Evolutionary conservation across 2,329 filamentous ascomycete genomes (phyloP), one percentile per base, ranked within the genome.

Genomic region (Aureobasidium sp.): DNA sequence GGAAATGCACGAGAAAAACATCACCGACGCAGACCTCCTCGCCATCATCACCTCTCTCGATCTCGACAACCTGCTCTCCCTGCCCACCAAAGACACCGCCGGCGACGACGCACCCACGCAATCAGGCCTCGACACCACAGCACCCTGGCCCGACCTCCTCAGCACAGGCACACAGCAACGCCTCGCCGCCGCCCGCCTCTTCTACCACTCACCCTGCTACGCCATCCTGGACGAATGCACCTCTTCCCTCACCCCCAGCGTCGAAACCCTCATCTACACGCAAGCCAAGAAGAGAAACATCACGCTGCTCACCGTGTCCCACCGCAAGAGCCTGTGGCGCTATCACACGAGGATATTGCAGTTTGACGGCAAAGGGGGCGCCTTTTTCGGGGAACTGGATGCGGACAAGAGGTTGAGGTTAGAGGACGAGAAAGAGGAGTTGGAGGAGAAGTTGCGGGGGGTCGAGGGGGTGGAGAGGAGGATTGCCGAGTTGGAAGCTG

Each of bases 161-260:
- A 95, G 90, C 0, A 90, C 90, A 13, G 94, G 94, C 7, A 80
- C 96, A 21, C 94, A 99, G 76, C 94, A 99, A 77, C 88, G 94
- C 57, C 89, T 99, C 23, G 94, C 94, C 62, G 97, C 97, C 90
- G 94, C 94, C 0, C 82, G 94, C 0, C 81, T 96, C 19, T 96
- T 96, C 75, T 97, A 97, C 74, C 93, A 97, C 75, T 81, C 85
- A 10, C 93, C 93, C 0, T 87, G 88, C 67, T 97, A 96, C 73
- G 94, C 94, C 11, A 99, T 99, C 66, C 79, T 99, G 38, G 94
- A 99, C 72, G 94, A 99, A 76, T 99, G 94, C 74, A 99, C 94
- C 7, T 92, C 87, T 60, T 90, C 86, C 57, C 90, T 99, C n/a
- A 96, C 95, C 17, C 81, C 96, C 29, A 93, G 97, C 67, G 91